Conservation (phyloP, 2,329 filamentous ascomycete genomes). For the Claviceps quebecensis region DNA sequence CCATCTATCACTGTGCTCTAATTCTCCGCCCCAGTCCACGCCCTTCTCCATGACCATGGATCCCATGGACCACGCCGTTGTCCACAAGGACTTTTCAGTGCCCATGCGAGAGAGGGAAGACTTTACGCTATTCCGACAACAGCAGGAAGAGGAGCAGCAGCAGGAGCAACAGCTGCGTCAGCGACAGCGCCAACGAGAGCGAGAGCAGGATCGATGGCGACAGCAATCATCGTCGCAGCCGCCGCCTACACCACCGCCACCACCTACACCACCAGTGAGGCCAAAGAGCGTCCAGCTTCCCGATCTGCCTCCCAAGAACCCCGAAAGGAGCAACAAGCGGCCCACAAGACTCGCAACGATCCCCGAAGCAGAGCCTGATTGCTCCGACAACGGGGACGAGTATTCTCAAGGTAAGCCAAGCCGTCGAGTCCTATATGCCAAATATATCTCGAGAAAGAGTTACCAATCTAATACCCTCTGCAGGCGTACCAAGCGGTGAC, state of each 20-base stretch:
- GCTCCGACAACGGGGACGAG: neutral
- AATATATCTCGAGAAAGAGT: neutral
- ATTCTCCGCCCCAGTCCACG: too few species aligned
- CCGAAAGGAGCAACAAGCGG: constrained; percentile 25
- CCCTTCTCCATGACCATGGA: neutral
- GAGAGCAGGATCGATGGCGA: too few species aligned
- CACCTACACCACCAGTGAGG: too few species aligned
- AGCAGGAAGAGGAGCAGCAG: neutral
- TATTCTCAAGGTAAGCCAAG: neutral
- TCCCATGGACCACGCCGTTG: constrained; percentile 2
- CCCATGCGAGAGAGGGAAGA: neutral
- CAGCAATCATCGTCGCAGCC: too few species aligned
- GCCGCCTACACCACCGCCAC: too few species aligned
- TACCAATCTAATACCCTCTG: too few species aligned
- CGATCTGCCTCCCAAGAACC: constrained; percentile 1
- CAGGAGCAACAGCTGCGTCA: neutral
- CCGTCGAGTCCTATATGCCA: neutral
- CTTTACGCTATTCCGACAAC: neutral
- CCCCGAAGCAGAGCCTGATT: constrained; percentile 1
- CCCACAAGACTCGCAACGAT: constrained; percentile 13
- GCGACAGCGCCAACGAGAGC: too few species aligned
- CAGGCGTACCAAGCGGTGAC: neutral
- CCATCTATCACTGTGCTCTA: neutral
- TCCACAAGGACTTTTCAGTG: constrained; percentile 1
- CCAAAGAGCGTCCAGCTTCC: constrained; percentile 13